Percentiles rank a stretch among this genome's conserved stretches.
phyloP scores from a whole-genome alignment of 2,329 filamentous ascomycete species.

The Penicillium paneum region DNA sequence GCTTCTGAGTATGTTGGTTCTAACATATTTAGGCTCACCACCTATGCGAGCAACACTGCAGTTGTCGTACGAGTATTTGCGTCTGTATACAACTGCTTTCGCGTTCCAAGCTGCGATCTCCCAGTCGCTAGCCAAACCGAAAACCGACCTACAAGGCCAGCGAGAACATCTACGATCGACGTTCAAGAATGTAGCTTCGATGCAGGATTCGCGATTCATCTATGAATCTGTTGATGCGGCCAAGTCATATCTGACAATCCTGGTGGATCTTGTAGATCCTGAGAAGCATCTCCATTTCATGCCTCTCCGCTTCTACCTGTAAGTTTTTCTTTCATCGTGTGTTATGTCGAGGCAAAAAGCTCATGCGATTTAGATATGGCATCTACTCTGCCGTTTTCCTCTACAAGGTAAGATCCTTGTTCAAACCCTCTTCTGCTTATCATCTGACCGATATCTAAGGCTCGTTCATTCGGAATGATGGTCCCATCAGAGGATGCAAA shows the following conservation, averaged over 20 bases:
- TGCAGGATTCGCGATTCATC: conserved; percentile 63
- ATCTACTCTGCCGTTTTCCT: conserved; percentile 65
- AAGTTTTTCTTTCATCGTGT: neutral
- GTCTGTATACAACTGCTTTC: conserved; percentile 72
- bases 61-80: conserved; percentile 69
- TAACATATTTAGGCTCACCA: conserved; percentile 51
- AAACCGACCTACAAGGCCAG: conserved; percentile 34
- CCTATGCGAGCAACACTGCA: conserved; percentile 65
- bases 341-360: neutral
- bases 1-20: neutral
- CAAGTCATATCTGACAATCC: conserved; percentile 58
- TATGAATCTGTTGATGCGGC: conserved; percentile 65
- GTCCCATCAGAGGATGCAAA: conserved; percentile 53
- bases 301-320: conserved; percentile 63
- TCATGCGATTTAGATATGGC: conserved; percentile 35
- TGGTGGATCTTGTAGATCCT: conserved; percentile 60
- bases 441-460: conserved; percentile 32
- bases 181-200: conserved; percentile 56
- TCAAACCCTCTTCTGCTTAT: neutral
- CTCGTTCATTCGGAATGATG: conserved; percentile 59
- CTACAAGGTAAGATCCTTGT: conserved; percentile 53
- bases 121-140: conserved; percentile 46
- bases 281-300: conserved; percentile 60
- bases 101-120: conserved; percentile 69
- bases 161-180: conserved; percentile 43